A percentile compares a stretch with the other conserved stretches of the same genome.
These are phyloP conservation scores for Oryza glumipatula DNA, from an alignment of 176 grass and related monocot species.

Conservation along the genomic window DNA sequence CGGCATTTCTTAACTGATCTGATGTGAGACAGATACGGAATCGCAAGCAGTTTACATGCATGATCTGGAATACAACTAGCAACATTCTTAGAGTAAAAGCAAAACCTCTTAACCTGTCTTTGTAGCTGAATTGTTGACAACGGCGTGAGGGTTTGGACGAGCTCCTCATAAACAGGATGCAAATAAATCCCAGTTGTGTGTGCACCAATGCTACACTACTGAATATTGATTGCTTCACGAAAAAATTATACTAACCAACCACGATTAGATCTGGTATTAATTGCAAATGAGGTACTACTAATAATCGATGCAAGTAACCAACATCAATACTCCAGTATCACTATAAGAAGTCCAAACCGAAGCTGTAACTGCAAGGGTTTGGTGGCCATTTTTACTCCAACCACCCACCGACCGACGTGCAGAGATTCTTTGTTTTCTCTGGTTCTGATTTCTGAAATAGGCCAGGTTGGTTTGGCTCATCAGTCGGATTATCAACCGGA, in stretches of 20 bases:
- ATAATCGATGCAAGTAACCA: neutral
- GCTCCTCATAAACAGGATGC: neutral
- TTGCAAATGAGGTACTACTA: neutral
- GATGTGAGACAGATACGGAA: neutral
- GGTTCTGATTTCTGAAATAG: neutral
- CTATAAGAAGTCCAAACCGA: neutral
- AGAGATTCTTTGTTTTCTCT: constrained; percentile 34
- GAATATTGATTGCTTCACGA: constrained; percentile 5
- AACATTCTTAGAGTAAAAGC: constrained; percentile 22
- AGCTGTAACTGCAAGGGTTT: neutral
- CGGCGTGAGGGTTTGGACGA: neutral
- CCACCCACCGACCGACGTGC: constrained; percentile 46
- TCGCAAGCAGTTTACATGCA: neutral
- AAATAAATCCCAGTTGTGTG: neutral
- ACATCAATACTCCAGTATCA: neutral
- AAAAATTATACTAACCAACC: neutral
- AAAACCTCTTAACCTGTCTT: constrained; percentile 4
- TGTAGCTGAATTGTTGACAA: neutral
- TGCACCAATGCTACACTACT: neutral
- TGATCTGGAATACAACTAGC: neutral
- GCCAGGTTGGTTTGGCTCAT: neutral
- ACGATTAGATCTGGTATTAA: constrained; percentile 14
- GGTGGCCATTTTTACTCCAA: constrained; percentile 59
- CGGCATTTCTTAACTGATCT: neutral
- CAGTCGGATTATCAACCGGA: no score